Conservation (phyloP, 2,329 filamentous ascomycete species). For the Verticillium longisporum region DNA sequence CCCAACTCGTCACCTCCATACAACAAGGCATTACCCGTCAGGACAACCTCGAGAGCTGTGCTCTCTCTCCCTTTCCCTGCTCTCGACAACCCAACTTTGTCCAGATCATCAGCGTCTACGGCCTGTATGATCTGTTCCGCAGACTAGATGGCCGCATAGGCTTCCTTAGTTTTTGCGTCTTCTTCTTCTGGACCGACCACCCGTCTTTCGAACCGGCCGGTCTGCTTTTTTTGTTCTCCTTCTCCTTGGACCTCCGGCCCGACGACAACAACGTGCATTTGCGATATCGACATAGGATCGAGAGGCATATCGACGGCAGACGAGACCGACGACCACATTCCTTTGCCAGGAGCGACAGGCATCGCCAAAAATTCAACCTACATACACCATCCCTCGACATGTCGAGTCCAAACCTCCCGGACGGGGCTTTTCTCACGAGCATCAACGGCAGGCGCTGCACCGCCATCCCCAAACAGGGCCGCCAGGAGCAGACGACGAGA, state of each 20-base stretch:
- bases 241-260: neutral
- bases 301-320: neutral
- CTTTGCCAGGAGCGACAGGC: slow-evolving; percentile 10
- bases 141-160: slow-evolving; percentile 1
- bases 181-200: neutral
- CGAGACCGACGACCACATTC: neutral
- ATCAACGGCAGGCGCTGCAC: slow-evolving; percentile 47
- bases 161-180: neutral
- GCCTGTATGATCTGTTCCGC: slow-evolving; percentile 1
- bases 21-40: neutral
- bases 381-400: slow-evolving; percentile 22
- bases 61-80: neutral
- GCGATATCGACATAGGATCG: no score
- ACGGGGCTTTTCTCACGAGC: slow-evolving; percentile 41
- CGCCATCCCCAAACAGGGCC: slow-evolving; percentile 34
- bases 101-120: neutral
- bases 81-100: neutral
- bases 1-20: neutral
- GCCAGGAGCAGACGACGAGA: slow-evolving; percentile 5
- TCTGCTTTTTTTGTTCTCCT: neutral
- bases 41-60: neutral
- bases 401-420: slow-evolving; percentile 34
- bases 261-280: neutral
- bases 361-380: neutral
- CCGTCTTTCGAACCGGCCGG: neutral